Conservation (phyloP, 2,329 filamentous ascomycete species). For the Colletotrichum sp. region DNA sequence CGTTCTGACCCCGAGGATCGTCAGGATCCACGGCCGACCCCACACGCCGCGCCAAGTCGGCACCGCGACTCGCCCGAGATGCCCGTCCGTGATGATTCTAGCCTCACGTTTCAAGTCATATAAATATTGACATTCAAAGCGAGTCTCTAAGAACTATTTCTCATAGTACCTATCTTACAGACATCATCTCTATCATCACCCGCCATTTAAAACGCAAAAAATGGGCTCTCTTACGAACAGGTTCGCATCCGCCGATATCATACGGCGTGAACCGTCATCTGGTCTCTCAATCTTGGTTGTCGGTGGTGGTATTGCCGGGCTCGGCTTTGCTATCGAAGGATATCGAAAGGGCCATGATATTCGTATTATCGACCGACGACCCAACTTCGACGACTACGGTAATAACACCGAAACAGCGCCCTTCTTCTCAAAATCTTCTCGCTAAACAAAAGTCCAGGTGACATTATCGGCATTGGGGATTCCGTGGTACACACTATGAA, state of each 20-base stretch:
- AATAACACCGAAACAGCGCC: background rate
- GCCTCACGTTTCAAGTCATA: background rate
- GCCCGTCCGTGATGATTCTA: background rate
- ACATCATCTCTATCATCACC: background rate
- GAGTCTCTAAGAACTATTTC: fast-evolving
- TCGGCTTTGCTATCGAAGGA: constrained; percentile 15
- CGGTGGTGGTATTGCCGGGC: background rate
- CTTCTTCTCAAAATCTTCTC: background rate
- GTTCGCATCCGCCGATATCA: background rate
- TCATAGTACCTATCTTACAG: background rate
- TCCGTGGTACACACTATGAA: background rate
- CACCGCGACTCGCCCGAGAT: background rate
- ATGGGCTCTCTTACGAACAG: background rate
- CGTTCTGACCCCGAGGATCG: background rate
- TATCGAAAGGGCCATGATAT: constrained; percentile 13
- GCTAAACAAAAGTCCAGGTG: background rate
- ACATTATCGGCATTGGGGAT: background rate
- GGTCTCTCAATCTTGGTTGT: background rate
- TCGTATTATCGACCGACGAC: background rate
- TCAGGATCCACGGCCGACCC: background rate
- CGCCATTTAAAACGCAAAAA: background rate
- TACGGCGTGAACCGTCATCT: background rate
- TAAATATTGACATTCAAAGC: background rate
- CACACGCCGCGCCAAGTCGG: background rate
- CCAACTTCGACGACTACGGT: background rate